Percentiles rank a stretch among this genome's conserved stretches.
Evolutionary conservation across 1,139 yeast species (phyloP).

Genomic region (Kluyveromyces marxianus): DNA sequence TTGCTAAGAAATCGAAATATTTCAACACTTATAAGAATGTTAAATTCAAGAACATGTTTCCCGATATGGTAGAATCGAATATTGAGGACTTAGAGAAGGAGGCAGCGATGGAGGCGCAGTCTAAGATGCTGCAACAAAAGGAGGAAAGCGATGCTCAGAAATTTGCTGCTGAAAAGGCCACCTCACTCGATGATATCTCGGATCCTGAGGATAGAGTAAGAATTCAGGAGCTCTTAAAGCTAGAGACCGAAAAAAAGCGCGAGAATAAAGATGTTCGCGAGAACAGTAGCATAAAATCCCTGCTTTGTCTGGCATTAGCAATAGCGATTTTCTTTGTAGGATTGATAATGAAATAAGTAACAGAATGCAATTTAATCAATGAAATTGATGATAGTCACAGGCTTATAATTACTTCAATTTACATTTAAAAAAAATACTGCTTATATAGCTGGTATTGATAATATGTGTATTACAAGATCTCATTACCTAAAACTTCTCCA

Average conservation of each 20-base stretch:
- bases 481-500: constrained; percentile 30
- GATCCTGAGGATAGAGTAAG: constrained; percentile 46
- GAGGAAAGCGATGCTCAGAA: constrained; percentile 19
- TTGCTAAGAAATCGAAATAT: constrained; percentile 48
- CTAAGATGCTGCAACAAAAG: constrained; percentile 9
- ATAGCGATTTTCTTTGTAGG: constrained; percentile 29
- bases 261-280: constrained; percentile 6
- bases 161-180: constrained; percentile 25
- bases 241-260: constrained; percentile 4
- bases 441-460: no score
- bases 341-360: constrained; percentile 20
- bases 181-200: constrained; percentile 31
- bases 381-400: no score
- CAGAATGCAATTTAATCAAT: no score
- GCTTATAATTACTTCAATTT: no score
- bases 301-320: constrained; percentile 29
- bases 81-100: constrained; percentile 20
- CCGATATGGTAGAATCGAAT: constrained; percentile 55
- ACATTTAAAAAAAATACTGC: no score
- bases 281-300: constrained; percentile 17
- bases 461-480: background rate
- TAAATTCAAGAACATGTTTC: constrained; percentile 56
- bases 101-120: constrained; percentile 9
- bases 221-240: constrained; percentile 19
- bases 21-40: constrained; percentile 51